A percentile compares a stretch with the other conserved stretches of the same genome.
phyloP scores from a whole-genome alignment of 2,329 filamentous ascomycete species.

The Conoideocrella luteorostrata region DNA sequence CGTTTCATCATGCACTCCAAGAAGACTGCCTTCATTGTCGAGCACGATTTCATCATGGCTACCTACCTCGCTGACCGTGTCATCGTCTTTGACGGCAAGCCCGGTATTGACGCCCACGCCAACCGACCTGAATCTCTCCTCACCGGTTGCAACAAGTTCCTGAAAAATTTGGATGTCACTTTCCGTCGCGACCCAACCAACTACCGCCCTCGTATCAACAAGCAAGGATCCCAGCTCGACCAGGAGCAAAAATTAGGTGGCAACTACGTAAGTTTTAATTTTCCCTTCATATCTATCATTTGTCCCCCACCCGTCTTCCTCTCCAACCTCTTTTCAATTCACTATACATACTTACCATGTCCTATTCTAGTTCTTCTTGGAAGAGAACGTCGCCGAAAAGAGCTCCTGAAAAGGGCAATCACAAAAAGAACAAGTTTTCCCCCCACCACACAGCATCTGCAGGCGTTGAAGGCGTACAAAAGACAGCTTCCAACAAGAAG shows the following conservation, averaged over 20 bases:
- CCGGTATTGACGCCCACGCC: conserved; percentile 80
- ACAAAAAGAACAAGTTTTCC: conserved; percentile 26
- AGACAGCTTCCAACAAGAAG: conserved; percentile 25
- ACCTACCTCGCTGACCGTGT: conserved; percentile 78
- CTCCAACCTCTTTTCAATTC: neutral
- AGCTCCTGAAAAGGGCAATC: conserved; percentile 52
- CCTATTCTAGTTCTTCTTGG: conserved; percentile 75
- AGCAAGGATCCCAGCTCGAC: conserved; percentile 89
- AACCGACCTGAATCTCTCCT: conserved; percentile 87
- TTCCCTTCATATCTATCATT: neutral
- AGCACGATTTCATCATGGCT: conserved; percentile 99
- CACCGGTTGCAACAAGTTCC: conserved; percentile 92
- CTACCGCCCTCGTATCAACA: conserved; percentile 97
- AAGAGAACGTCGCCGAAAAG: conserved; percentile 56
- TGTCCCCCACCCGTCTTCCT: neutral
- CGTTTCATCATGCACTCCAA: conserved; percentile 99
- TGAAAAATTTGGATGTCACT: conserved; percentile 94
- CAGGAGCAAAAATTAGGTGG: conserved; percentile 92
- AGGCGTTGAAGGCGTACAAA: conserved; percentile 38
- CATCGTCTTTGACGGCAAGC: conserved; percentile 95
- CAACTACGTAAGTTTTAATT: conserved; percentile 68
- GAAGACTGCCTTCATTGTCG: conserved; percentile 98
- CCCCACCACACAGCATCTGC: conserved; percentile 23
- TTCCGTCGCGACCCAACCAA: conserved; percentile 97
- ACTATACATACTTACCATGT: conserved; percentile 13